A percentile compares a stretch with the other conserved stretches of the same genome.
These are phyloP conservation scores for Heterobasidion irregulare DNA, from an alignment of 1,284 basidiomycete species.

Conservation along the genomic window DNA sequence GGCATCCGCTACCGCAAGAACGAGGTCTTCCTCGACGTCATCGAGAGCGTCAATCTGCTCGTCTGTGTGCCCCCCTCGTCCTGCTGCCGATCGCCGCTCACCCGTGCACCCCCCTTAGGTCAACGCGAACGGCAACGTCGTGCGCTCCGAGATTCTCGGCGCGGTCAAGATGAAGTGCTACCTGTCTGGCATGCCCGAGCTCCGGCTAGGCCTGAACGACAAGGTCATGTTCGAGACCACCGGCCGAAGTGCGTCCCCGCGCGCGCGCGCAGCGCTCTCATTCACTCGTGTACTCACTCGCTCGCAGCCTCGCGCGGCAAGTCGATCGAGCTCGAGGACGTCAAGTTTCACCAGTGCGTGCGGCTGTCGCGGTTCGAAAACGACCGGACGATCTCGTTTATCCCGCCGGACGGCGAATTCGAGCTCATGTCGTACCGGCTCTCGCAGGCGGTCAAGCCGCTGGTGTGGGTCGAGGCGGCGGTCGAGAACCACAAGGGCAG, in stretches of 20 bases:
- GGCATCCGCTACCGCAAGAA: conserved; percentile 98
- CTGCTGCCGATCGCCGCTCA: not conserved
- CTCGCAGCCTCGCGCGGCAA: conserved; percentile 84
- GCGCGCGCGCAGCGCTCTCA: not conserved
- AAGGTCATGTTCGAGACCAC: conserved; percentile 75
- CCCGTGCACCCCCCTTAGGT: conserved; percentile 42
- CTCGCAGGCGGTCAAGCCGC: conserved; percentile 93
- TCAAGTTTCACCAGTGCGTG: conserved; percentile 99
- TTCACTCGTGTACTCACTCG: not conserved
- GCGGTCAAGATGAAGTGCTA: conserved; percentile 99
- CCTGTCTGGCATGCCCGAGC: conserved; percentile 96
- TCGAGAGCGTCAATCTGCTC: conserved; percentile 95
- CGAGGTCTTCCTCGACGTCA: conserved; percentile 98
- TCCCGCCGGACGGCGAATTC: conserved; percentile 98
- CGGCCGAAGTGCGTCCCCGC: conserved; percentile 68
- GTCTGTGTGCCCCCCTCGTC: conserved; percentile 28
- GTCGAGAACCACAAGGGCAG: conserved; percentile 93
- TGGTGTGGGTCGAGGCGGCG: conserved; percentile 97
- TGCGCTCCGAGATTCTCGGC: conserved; percentile 95
- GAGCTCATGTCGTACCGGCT: conserved; percentile 97
- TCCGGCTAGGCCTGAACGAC: conserved; percentile 94
- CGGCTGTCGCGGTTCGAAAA: conserved; percentile 99
- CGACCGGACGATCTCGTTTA: conserved; percentile 98
- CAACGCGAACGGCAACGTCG: conserved; percentile 95
- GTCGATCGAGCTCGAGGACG: conserved; percentile 99